Base-by-base conservation (phyloP, 2,329 filamentous ascomycete species). In the Calycina herbarum region DNA sequence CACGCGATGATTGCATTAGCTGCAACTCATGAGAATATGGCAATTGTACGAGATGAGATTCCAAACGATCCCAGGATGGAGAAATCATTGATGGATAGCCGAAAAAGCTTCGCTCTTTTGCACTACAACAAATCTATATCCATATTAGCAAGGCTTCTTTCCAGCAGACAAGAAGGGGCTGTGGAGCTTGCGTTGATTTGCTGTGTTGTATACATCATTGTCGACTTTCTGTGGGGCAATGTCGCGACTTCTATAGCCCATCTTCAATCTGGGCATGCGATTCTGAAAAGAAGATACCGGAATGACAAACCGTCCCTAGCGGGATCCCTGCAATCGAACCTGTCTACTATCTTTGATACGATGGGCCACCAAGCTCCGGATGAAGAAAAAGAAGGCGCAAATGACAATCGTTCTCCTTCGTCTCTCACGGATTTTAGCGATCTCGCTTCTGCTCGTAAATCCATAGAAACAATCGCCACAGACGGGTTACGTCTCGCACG, bases 151-250 rank as follows among this genome's bases (percentile, higher is more conserved):
- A 40, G 38, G 11, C 38, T 40, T 15, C 38, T 40, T 40, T 40
- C 38, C 17, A 40, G 38, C 17, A 40, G 38, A 40, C 11, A 40
- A 40, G 38, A 40, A 15, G 38, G 38, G 38, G 38, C 38, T 13
- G 38, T 17, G 13, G 73, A 75, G 51, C 73, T 76, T 3, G 75
- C 78, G 0, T 70, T 85, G 17, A 74, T 83, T 2, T 80, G 80
- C 5, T 84, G 82, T 67, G 72, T 84, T 0, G 74, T 85, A 27
- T 84, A 85, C 67, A 81, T 83, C 29, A 83, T 82, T 69, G 80
- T 85, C 59, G 84, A 86, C 72, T 83, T 83, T 69, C 76, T 86
- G 66, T 82, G 82, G 40, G 81, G 82, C 45, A 81, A 85, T 65
- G 79, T 81, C 56, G 72, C 74, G 5, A 78, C 79, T 10, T 81